Conservation (phyloP, 441 rosid genomes). For the Jatropha podagrica region DNA sequence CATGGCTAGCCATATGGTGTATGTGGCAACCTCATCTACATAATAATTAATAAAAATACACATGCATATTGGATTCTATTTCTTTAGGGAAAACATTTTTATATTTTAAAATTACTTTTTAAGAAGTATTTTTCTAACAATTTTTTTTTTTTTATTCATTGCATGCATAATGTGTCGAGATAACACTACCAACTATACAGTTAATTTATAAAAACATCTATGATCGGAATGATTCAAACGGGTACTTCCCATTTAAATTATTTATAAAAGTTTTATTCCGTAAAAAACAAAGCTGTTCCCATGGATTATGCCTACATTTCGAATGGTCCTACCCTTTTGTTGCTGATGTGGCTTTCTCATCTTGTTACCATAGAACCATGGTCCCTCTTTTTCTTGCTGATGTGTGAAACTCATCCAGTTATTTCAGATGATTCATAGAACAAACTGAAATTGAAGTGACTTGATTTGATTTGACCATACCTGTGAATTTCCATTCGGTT, state of each 20-base stretch:
- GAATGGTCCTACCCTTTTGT: background rate
- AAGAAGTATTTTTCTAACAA: no score
- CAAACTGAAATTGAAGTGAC: background rate
- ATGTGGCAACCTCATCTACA: slow-evolving; percentile 42
- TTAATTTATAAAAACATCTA: no score
- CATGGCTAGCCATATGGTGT: slow-evolving; percentile 11
- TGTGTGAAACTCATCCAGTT: slow-evolving; percentile 11
- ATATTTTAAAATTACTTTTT: no score
- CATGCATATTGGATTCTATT: no score
- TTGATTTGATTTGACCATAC: background rate
- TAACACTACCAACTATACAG: no score
- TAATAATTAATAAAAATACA: no score
- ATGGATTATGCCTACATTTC: slow-evolving; percentile 6
- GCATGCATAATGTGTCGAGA: no score
- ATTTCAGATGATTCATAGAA: background rate
- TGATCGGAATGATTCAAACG: no score
- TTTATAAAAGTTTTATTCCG: no score
- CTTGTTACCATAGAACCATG: background rate
- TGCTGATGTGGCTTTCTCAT: slow-evolving; percentile 22
- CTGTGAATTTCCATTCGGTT: background rate
- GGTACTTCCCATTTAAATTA: background rate
- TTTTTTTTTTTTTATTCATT: no score
- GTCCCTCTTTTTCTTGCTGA: slow-evolving; percentile 14
- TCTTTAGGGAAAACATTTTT: no score
- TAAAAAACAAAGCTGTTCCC: background rate